Conservation (phyloP, 148 eudicot genomes). For the Rheum nobile region DNA sequence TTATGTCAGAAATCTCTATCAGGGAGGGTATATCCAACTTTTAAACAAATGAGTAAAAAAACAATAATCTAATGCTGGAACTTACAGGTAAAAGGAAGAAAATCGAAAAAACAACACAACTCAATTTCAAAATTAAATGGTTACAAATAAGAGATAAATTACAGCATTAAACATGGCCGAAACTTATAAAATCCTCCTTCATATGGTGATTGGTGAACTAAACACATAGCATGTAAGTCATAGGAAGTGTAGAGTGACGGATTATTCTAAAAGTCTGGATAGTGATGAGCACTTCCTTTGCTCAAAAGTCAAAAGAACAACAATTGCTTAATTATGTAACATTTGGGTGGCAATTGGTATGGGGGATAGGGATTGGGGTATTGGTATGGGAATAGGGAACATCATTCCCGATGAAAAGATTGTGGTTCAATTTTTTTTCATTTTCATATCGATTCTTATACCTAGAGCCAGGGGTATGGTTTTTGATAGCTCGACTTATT, state of each 20-base stretch:
- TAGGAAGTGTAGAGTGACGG: too few species aligned
- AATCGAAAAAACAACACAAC: background rate
- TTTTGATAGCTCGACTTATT: too few species aligned
- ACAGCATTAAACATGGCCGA: background rate
- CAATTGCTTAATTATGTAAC: too few species aligned
- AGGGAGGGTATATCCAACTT: too few species aligned
- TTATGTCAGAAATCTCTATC: too few species aligned
- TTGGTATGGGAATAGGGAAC: background rate
- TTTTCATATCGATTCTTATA: too few species aligned
- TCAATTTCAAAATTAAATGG: background rate
- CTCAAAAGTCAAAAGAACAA: too few species aligned
- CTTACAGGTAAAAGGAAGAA: background rate
- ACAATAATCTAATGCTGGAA: background rate
- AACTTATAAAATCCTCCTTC: background rate
- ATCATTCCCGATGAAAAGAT: background rate
- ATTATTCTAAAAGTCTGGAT: background rate
- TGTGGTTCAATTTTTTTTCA: too few species aligned
- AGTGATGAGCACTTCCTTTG: too few species aligned
- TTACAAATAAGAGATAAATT: background rate
- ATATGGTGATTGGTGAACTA: background rate
- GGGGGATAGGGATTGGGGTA: background rate
- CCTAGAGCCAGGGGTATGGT: too few species aligned
- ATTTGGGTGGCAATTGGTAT: too few species aligned
- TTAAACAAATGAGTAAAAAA: background rate
- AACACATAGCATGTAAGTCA: too few species aligned